These are phyloP conservation scores for Ophioceras dolichostomum DNA, from an alignment of 2,329 filamentous ascomycete species.

Conservation along the genomic window DNA sequence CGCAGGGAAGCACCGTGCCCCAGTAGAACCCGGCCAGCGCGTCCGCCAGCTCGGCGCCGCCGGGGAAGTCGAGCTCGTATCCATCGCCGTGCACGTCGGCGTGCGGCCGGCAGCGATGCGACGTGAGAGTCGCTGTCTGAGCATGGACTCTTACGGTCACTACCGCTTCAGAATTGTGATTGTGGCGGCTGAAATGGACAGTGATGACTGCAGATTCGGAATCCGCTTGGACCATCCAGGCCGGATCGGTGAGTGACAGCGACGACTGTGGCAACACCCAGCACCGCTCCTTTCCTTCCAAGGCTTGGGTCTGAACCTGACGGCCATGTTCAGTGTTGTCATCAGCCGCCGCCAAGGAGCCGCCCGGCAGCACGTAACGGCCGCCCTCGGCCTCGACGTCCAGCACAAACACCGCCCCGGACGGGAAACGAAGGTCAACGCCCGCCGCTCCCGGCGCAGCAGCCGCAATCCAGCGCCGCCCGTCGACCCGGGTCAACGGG, in stretches of 20 bases:
- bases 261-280: conserved; percentile 1
- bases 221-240: conserved; percentile 1
- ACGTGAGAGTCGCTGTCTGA: not conserved
- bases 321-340: no score
- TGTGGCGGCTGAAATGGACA: not conserved
- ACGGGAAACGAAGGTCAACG: not conserved
- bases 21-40: conserved; percentile 6
- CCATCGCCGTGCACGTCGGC: conserved; percentile 5
- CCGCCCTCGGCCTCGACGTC: not conserved
- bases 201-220: not conserved
- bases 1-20: conserved; percentile 6
- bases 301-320: no score
- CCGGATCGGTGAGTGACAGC: not conserved
- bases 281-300: not conserved
- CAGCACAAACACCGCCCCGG: conserved; percentile 1
- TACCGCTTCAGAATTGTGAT: no score
- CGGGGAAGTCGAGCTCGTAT: conserved; percentile 4
- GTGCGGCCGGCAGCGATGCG: conserved; percentile 4
- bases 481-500: not conserved
- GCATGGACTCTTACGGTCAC: conserved; percentile 1
- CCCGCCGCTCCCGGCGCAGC: not conserved
- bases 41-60: conserved; percentile 3
- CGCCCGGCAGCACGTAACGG: not conserved
- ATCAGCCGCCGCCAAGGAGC: no score
- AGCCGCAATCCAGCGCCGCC: not conserved